Evolutionary conservation across 2,329 filamentous ascomycete species (phyloP), one percentile per base, ranked within the genome.

Genomic region (Colletotrichum sp.): DNA sequence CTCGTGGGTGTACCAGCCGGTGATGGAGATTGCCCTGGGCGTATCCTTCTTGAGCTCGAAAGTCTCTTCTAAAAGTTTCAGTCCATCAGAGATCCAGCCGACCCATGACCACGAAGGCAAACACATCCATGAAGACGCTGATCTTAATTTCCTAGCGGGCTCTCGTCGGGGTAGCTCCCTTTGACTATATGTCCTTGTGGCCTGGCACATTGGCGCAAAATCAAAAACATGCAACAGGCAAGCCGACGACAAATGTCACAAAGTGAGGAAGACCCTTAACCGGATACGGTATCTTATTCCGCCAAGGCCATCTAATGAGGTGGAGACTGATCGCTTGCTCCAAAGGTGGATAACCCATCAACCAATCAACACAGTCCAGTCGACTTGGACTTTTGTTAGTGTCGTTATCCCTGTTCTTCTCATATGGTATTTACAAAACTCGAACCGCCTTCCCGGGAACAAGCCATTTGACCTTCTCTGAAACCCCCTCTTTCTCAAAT

Each of bases 221-320:
- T 71, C 68, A 16, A 30, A 30, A 71, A 12, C 7, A 22, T 10
- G 30, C 28, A 30, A 65, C 60, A 2, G 68, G 25, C 9, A 65
- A 6, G 12, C 68, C 8, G 3, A 25, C 56, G 2, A 18, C 36
- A 16, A 18, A 36, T 16, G 15, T 16, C 6, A 0, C 10, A 12
- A 0, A 36, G 13, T 16, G 34, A 0, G 34, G 1, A 16, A 36
- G 34, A 36, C 0, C 0, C 3, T 36, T 16, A 36, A 8, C 13
- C 34, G 13, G 34, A 16, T 36, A 0, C 34, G 34, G 34, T 36
- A 16, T 2, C 34, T 1, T 36, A 36, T 36, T 36, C 13, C 34
- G 34, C 34, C 34, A 36, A 36, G 34, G 0, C 13, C 34, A 36
- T 8, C 13, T 36, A 16, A 0, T 36, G 7, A 36, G 13, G 34